Evolutionary conservation across 176 grass and related monocot species (phyloP).

Genomic region (Puya raimondii): DNA sequence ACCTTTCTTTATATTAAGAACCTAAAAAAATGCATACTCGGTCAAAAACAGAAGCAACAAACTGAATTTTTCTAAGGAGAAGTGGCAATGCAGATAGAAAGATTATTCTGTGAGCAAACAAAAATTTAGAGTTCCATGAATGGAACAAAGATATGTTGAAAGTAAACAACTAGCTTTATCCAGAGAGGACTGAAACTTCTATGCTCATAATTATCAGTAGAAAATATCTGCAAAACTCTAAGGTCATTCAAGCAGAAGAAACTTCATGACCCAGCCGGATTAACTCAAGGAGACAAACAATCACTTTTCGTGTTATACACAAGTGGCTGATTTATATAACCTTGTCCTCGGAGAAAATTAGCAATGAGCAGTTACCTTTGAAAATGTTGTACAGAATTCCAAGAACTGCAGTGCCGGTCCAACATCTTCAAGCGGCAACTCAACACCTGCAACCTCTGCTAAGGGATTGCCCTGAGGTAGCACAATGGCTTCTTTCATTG

Average conservation of each 20-base stretch:
- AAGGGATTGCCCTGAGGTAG: conserved; percentile 45
- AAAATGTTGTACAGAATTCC: conserved; percentile 64
- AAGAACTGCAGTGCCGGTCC: conserved; percentile 62
- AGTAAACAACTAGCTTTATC: not conserved
- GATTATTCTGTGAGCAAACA: too few relatives aligned
- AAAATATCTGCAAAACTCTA: too few relatives aligned
- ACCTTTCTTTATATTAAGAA: conserved; percentile 69
- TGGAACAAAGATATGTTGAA: not conserved
- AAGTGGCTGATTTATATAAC: too few relatives aligned
- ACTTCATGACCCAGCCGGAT: not conserved
- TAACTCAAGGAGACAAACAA: not conserved
- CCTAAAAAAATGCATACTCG: conserved; percentile 21
- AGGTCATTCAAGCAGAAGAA: not conserved
- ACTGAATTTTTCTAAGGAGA: not conserved
- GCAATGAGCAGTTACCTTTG: conserved; percentile 35
- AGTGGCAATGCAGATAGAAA: too few relatives aligned
- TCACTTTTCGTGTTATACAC: too few relatives aligned
- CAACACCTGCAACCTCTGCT: conserved; percentile 31
- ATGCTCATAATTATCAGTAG: too few relatives aligned
- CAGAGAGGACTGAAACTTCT: too few relatives aligned
- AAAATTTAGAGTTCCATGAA: too few relatives aligned
- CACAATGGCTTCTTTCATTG: conserved; percentile 10
- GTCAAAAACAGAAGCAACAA: not conserved
- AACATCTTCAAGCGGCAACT: conserved; percentile 40
- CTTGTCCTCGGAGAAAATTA: too few relatives aligned